Base-by-base conservation (phyloP, 1,139 yeast species). In the Casaregolazyma lundiana region DNA sequence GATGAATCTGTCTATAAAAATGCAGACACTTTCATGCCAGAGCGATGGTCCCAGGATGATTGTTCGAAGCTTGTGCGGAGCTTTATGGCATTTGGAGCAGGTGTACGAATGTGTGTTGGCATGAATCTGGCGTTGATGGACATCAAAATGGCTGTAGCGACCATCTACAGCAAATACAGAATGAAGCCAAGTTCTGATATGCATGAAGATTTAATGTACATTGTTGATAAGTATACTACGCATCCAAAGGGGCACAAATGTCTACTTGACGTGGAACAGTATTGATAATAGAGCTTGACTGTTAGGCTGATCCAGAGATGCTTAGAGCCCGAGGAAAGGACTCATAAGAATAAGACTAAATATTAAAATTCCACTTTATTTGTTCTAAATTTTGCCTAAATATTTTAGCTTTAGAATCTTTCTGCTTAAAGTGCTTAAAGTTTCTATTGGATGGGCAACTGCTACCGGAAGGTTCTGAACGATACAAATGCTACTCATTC, bases 81-180 rank as follows among this genome's bases (percentile, higher is more conserved):
- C 54, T 75, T 81, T 73, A 76, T 81, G 74, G 81, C 84, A 0
- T 83, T 83, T 67, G 89, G 90, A 1, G 76, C 79, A 41, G 90
- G 90, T 1, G 72, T 80, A n/a, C 67, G 89, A 50, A 81, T 81
- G 89, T 83, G 90, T 56, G 67, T 81, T 47, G 90, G 90, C 0
- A 76, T 80, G 81, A 73, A 82, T 56, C 66, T 83, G 47, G 90
- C 89, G 0, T 63, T 77, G 29, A 76, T 78, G 39, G 90, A 82
- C 59, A 80, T 83, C 71, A 82, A 81, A 57, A 58, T 81, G 39
- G 74, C 77, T 6, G 59, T 79, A 21, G 78, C 81, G 11, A 72
- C 73, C 48, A 62, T 82, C 11, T 78, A 81, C 60, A 71, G 77
- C 69, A 70, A 73, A 35, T 82, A 63, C 56, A 52, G 56, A 4